Evolutionary conservation across 2,329 filamentous ascomycete genomes (phyloP), one percentile per base, ranked within the genome.

Genomic region (Xylaria sp.): DNA sequence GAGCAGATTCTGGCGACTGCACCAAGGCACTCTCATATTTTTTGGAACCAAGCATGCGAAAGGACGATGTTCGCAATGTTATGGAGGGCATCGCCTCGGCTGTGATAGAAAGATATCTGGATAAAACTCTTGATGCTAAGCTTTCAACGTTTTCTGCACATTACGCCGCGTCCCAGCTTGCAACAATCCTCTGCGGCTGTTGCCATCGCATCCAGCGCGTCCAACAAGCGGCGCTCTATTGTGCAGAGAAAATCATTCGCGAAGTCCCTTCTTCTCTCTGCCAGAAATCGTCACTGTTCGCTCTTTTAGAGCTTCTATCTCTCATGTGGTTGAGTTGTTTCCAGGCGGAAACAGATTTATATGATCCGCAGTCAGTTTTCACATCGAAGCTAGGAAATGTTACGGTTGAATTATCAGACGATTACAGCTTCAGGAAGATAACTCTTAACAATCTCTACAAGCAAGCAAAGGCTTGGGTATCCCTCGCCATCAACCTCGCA

Each of bases 311-410:
- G 79, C 87, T 99, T 3, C 84, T 99, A 20, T 95, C 94, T 3
- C 87, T 99, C 33, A 94, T 99, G 91, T 99, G 95, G 95, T 89
- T 90, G 57, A 95, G 94, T 77, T 99, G 96, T 78, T 84, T 99
- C 18, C 95, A 99, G 79, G 92, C 92, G 13, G 96, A 99, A 79
- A 94, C 94, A 0, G 95, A 99, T 75, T 90, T 97, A 76, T 99
- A 98, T 76, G 90, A 94, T 62, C 97, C 94, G 82, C 90, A 91
- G 70, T 92, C 94, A 3, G 90, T 88, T 2, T 97, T 97, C 78
- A 90, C 86, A 3, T 98, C 94, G 0, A 82, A 86, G 1, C 89
- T 92, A 71, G 94, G 92, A 13, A 89, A 92, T 51, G 92, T 99
- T 25, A 90, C 89, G 0, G 88, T 99, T 25, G 92, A 97, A 76